Conservation (phyloP, 192 early-diverging fungal genomes). For the Oehlia diaphana region DNA sequence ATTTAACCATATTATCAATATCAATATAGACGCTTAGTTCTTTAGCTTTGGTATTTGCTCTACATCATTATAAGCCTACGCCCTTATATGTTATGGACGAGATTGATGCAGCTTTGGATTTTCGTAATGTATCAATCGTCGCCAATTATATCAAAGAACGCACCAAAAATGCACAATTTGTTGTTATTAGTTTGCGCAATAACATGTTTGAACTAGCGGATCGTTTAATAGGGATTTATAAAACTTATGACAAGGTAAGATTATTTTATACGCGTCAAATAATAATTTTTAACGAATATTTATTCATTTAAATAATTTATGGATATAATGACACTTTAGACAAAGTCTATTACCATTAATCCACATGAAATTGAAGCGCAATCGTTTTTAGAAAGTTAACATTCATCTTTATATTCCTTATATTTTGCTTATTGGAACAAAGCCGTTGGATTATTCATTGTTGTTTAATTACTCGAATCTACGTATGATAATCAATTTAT, state of each 20-base stretch:
- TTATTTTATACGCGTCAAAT: not conserved
- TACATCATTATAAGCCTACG: slow-evolving; percentile 99
- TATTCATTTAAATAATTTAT: not conserved
- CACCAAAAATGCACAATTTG: slow-evolving; percentile 96
- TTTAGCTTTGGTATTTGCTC: slow-evolving; percentile 97
- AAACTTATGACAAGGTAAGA: slow-evolving; percentile 73
- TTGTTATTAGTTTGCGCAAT: slow-evolving; percentile 97
- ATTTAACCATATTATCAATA: not conserved
- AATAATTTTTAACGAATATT: not conserved
- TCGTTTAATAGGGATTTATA: slow-evolving; percentile 98
- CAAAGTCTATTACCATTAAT: not conserved
- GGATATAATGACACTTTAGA: not conserved
- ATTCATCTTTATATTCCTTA: too few relatives aligned
- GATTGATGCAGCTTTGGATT: slow-evolving; percentile 98
- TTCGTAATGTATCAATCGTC: slow-evolving; percentile 98
- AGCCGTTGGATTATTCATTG: too few relatives aligned
- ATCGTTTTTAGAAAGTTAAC: too few relatives aligned
- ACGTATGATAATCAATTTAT: too few relatives aligned
- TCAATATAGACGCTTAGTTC: slow-evolving; percentile 85
- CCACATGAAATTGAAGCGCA: too few relatives aligned
- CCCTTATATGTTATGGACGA: slow-evolving; percentile 99
- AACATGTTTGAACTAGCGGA: slow-evolving; percentile 99
- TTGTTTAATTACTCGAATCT: too few relatives aligned
- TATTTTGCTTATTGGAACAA: too few relatives aligned
- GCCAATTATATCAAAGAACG: slow-evolving; percentile 99